Evolutionary conservation across 305 asterid genomes (phyloP), one percentile per base, ranked within the genome.

Genomic region (Galium porrigens): DNA sequence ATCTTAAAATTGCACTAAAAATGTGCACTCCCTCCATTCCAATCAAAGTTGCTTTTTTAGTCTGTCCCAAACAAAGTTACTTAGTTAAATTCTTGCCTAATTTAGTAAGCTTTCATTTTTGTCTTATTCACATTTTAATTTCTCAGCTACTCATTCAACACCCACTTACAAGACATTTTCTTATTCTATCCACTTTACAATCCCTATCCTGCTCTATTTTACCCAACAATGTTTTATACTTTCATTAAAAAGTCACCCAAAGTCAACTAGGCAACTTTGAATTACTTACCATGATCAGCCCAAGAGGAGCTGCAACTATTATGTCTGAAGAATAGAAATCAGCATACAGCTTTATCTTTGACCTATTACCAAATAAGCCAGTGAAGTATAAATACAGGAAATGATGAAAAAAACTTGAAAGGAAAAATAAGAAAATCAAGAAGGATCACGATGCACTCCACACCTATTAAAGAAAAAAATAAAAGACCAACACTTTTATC

Each of bases 231-330:
- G 0, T 9, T 9, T 39, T 9, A 39, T 41, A 9, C 48, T 41
- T 41, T 1, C n/a, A 41, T 41, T 11, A 41, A 41, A 41, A 41
- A 1, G 2, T 2, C 48, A 9, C 46, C 46, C 46, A 39, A 39
- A 39, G 2, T 41, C 48, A 9, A 41, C 48, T 41, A 41, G 48
- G 48, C 48, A 41, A 41, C 15, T 41, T 41, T 41, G 48, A 41
- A 77, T 70, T 9, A 18, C 87, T 82, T 82, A 91, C 98, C 59
- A 89, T 85, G 75, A 86, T 76, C 83, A 91, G 74, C 68, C 89
- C 96, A 64, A 91, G 87, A 56, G 98, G 98, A 72, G 98, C 89
- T 70, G 95, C 95, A 79, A 91, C 77, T 73, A 91, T 84, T 67
- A 88, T 72, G 78, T 91, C 98, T n/a, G 98, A 91, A 1, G 94